Conservation (phyloP, 2,329 filamentous ascomycete species). For the Epichloe coenophiala region DNA sequence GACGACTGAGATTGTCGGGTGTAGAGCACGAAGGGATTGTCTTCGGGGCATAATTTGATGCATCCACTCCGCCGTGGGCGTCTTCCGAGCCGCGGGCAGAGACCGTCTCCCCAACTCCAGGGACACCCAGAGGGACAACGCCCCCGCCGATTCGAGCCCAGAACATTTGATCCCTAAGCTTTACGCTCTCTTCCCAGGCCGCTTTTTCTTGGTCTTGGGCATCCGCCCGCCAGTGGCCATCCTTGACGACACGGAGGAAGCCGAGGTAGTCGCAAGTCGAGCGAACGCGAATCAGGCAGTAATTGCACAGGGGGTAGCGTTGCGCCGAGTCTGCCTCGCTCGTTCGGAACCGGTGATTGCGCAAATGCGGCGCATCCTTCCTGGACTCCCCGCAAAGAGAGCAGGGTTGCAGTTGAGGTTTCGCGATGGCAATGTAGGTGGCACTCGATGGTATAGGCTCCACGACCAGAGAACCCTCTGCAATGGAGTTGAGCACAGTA, state of each 20-base stretch:
- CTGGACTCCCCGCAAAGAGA: constrained; percentile 79
- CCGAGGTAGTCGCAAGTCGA: constrained; percentile 87
- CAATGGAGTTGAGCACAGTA: constrained; percentile 69
- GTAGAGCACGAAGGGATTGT: neutral
- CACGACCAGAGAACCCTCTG: constrained; percentile 74
- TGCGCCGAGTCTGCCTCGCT: constrained; percentile 79
- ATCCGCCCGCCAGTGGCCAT: constrained; percentile 80
- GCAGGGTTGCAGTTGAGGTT: constrained; percentile 53
- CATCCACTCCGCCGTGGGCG: neutral
- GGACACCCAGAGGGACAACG: constrained; percentile 51
- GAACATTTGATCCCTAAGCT: constrained; percentile 88
- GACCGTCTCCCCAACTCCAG: neutral
- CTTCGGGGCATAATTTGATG: neutral
- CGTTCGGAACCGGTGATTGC: constrained; percentile 79
- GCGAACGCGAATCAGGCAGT: constrained; percentile 72
- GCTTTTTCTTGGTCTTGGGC: constrained; percentile 72
- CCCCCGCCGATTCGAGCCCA: constrained; percentile 89
- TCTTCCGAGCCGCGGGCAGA: constrained; percentile 1
- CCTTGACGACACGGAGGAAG: constrained; percentile 80
- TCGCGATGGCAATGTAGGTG: constrained; percentile 33
- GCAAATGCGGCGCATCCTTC: constrained; percentile 54
- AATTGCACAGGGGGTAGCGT: constrained; percentile 77
- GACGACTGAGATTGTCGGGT: neutral
- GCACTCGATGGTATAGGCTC: constrained; percentile 63
- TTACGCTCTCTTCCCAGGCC: constrained; percentile 90